Evolutionary conservation across 2,329 filamentous ascomycete genomes (phyloP).

Genomic region (Cryphonectria naterciae): DNA sequence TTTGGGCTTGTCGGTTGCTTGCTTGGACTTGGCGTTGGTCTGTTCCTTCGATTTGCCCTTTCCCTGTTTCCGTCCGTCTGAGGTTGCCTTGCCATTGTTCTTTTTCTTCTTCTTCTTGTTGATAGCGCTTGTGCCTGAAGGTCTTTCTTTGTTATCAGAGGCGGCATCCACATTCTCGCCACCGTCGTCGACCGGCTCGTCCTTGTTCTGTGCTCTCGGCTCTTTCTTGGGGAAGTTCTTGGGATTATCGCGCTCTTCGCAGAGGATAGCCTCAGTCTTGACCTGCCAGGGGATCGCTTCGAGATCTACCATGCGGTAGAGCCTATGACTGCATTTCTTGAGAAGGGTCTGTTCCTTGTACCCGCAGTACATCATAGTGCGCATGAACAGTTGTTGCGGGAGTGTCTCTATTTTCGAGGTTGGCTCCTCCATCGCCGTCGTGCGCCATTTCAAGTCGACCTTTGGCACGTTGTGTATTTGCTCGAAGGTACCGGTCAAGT

Average conservation of each 20-base stretch:
- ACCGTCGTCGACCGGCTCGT: not conserved
- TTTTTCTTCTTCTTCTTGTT: not conserved
- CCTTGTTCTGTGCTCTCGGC: not conserved
- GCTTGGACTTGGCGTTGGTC: not conserved
- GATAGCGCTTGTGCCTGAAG: not conserved
- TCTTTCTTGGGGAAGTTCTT: constrained; percentile 22
- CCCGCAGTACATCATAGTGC: constrained; percentile 25
- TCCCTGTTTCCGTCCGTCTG: not conserved
- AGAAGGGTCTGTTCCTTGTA: constrained; percentile 22
- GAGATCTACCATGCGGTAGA: constrained; percentile 20
- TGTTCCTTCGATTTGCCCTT: not conserved
- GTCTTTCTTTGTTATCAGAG: not conserved
- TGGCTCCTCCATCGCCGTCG: not conserved
- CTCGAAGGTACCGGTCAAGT: constrained; percentile 15
- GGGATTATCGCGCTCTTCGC: constrained; percentile 21
- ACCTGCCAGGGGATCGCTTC: constrained; percentile 25
- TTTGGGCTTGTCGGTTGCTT: constrained; percentile 1
- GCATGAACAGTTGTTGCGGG: constrained; percentile 25
- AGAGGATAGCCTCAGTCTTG: constrained; percentile 20
- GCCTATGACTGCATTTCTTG: constrained; percentile 21
- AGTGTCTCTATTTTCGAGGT: constrained; percentile 22
- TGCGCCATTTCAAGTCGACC: constrained; percentile 11
- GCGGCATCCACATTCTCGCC: not conserved
- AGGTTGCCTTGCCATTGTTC: not conserved
- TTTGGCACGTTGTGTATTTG: constrained; percentile 18